Percentiles rank a stretch among this genome's conserved stretches.
phyloP scores from a whole-genome alignment of 2,329 filamentous ascomycete genomes.

The Botrytis medusae region DNA sequence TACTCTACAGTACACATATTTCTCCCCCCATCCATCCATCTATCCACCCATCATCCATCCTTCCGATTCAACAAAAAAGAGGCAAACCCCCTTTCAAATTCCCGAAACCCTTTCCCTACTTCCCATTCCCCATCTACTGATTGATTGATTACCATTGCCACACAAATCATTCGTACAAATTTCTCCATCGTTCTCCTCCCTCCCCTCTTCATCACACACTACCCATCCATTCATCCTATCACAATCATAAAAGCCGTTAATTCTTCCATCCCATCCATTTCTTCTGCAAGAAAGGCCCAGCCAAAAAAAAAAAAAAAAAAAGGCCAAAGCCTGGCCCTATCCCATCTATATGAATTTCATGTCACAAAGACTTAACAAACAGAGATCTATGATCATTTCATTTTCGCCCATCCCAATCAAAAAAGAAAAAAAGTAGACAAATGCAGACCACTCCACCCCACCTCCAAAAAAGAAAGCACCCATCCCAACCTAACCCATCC shows the following conservation, averaged over 20 bases:
- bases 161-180: conserved; percentile 8
- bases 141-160: neutral
- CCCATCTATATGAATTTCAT: conserved; percentile 21
- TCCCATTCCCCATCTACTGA: neutral
- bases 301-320: neutral
- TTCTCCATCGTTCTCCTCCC: neutral
- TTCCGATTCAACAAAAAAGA: too few relatives aligned
- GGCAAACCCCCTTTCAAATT: neutral
- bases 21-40: neutral
- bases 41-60: too few relatives aligned
- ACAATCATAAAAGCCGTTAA: conserved; percentile 18
- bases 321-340: neutral
- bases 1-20: conserved; percentile 9
- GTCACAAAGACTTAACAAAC: conserved; percentile 4
- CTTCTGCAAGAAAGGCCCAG: conserved; percentile 14
- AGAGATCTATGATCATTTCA: conserved; percentile 17
- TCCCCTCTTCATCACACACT: neutral
- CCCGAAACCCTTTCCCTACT: neutral
- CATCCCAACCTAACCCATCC: neutral
- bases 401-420: conserved; percentile 12
- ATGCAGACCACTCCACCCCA: neutral
- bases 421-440: neutral
- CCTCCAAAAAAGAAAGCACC: neutral
- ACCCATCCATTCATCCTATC: neutral
- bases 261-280: conserved; percentile 9